A percentile compares a stretch with the other conserved stretches of the same genome.
phyloP scores from a whole-genome alignment of 2,329 filamentous ascomycete species.

The Didymella segeticola region DNA sequence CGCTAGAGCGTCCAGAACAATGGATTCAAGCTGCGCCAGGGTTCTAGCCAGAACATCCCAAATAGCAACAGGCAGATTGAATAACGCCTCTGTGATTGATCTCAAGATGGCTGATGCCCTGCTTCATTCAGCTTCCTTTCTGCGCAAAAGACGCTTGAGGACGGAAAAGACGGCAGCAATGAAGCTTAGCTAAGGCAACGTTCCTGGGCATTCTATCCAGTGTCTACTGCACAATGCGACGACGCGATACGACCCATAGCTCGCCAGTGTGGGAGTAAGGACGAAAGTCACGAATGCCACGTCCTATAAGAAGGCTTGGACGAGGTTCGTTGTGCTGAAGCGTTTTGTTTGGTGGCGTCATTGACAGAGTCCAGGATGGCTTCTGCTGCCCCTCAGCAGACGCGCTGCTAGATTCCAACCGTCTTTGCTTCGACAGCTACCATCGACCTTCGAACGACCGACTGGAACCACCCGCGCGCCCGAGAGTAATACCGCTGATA shows the following conservation, averaged over 20 bases:
- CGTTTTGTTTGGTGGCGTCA: background rate
- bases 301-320: constrained; percentile 24
- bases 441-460: constrained; percentile 1
- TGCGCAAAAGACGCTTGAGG: background rate
- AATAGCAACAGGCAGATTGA: background rate
- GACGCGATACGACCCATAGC: background rate
- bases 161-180: constrained; percentile 25
- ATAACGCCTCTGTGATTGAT: background rate
- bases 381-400: constrained; percentile 36
- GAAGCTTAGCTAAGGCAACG: constrained; percentile 27
- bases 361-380: constrained; percentile 32
- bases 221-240: constrained; percentile 10
- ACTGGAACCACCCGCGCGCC: background rate
- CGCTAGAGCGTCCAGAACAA: background rate
- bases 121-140: background rate
- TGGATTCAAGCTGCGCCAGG: constrained; percentile 2
- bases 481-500: background rate
- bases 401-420: constrained; percentile 22
- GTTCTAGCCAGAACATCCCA: background rate
- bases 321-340: constrained; percentile 22
- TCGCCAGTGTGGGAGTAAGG: background rate
- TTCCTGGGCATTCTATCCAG: constrained; percentile 19
- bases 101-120: background rate
- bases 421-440: constrained; percentile 20
- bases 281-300: constrained; percentile 33